phyloP scores from a whole-genome alignment of 2,329 filamentous ascomycete species.

The Colletotrichum limetticola region DNA sequence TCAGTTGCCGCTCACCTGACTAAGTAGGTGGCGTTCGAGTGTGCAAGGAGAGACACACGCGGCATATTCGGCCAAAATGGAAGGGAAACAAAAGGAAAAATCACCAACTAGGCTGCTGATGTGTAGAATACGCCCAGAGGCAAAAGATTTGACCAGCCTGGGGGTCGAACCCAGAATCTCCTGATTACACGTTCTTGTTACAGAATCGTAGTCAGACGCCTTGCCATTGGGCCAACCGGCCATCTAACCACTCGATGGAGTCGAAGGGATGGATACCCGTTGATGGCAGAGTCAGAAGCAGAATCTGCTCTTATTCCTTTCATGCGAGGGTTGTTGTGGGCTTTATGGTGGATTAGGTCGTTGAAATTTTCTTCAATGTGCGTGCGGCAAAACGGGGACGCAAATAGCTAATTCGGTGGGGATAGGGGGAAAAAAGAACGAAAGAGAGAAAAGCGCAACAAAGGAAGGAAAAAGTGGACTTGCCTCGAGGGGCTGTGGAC shows the following conservation, averaged over 20 bases:
- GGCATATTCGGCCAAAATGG: neutral
- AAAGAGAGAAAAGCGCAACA: neutral
- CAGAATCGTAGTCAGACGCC: slow-evolving; percentile 53
- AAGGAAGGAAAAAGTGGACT: neutral
- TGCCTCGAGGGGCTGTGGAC: neutral
- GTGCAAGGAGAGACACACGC: neutral
- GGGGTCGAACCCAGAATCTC: slow-evolving; percentile 36
- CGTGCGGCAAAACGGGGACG: neutral
- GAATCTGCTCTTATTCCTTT: neutral
- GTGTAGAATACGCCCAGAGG: neutral
- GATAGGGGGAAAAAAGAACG: neutral
- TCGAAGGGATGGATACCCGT: neutral
- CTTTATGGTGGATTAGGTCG: neutral
- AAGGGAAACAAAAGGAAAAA: neutral
- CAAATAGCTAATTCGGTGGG: slow-evolving; percentile 11
- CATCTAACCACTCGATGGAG: neutral
- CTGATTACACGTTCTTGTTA: slow-evolving; percentile 16
- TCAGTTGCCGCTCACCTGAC: neutral
- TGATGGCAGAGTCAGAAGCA: neutral
- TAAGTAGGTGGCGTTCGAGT: neutral
- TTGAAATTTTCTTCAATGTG: slow-evolving; percentile 11
- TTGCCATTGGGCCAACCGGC: slow-evolving; percentile 51
- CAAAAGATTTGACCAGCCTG: slow-evolving; percentile 32
- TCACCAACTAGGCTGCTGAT: too few species aligned
- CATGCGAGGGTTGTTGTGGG: neutral